These are phyloP conservation scores for Globisporangium cylindrosporum DNA, from an alignment of 352 stramenopile genomes.

Conservation along the genomic window DNA sequence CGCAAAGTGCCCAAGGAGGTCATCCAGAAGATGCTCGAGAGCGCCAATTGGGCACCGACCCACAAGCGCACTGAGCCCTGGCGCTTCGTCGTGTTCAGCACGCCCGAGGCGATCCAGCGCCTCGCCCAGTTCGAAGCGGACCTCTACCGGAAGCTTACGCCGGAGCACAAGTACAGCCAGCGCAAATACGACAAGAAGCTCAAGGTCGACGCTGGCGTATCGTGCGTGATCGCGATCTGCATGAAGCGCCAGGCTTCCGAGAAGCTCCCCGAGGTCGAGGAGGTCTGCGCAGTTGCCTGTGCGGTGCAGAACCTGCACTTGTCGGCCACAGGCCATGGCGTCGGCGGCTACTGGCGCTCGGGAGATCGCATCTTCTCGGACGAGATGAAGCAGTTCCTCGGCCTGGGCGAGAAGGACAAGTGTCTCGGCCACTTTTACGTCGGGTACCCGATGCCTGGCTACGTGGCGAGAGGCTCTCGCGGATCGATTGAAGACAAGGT, in stretches of 20 bases:
- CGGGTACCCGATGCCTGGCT: constrained; percentile 49
- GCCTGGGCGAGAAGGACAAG: constrained; percentile 65
- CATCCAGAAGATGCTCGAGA: constrained; percentile 73
- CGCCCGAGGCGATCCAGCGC: constrained; percentile 44
- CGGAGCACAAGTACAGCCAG: constrained; percentile 67
- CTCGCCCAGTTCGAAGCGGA: constrained; percentile 64
- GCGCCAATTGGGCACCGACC: constrained; percentile 82
- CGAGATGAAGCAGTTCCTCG: constrained; percentile 82
- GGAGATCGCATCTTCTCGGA: constrained; percentile 52
- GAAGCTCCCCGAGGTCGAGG: constrained; percentile 77
- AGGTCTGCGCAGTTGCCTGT: constrained; percentile 71
- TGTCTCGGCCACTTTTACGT: constrained; percentile 84
- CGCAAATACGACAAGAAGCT: constrained; percentile 82
- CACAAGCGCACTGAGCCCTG: constrained; percentile 80
- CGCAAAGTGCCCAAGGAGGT: constrained; percentile 52
- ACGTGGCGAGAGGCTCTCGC: constrained; percentile 43
- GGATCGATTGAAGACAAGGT: constrained; percentile 77
- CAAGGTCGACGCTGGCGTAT: constrained; percentile 56
- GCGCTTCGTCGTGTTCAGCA: constrained; percentile 78
- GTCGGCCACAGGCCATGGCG: constrained; percentile 48
- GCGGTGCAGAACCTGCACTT: constrained; percentile 87
- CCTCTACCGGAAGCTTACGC: constrained; percentile 66
- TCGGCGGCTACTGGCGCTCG: constrained; percentile 84
- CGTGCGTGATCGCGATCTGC: constrained; percentile 80
- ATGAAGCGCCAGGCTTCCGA: constrained; percentile 86